phyloP scores from a whole-genome alignment of 768 basidiomycete species.

The Lentinula aciculospora region DNA sequence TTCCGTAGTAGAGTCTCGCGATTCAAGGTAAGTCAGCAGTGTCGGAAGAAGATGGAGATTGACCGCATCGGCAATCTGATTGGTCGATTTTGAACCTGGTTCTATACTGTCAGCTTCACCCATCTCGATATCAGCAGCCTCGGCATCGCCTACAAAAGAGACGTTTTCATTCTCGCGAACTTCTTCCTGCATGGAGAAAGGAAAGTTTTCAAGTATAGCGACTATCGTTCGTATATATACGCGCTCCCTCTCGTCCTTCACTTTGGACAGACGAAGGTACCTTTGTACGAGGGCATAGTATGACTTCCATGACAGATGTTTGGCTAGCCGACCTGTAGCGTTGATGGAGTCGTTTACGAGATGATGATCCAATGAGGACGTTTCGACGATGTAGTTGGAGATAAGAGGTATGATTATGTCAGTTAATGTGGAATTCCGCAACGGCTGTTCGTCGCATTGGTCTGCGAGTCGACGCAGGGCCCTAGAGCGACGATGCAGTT shows the following conservation, averaged over 20 bases:
- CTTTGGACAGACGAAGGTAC: constrained; percentile 65
- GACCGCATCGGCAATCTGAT: constrained; percentile 69
- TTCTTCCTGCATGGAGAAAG: constrained; percentile 75
- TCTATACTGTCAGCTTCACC: constrained; percentile 12
- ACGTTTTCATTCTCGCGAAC: constrained; percentile 25
- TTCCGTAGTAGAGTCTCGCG: constrained; percentile 71
- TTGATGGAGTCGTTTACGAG: constrained; percentile 86
- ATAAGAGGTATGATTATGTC: constrained; percentile 88
- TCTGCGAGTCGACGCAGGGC: constrained; percentile 85
- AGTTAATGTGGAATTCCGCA: constrained; percentile 65
- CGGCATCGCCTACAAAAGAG: constrained; percentile 17
- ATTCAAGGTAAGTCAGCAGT: constrained; percentile 76
- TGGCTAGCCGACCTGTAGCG: constrained; percentile 73
- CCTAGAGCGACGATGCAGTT: constrained; percentile 82
- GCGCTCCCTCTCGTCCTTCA: constrained; percentile 68
- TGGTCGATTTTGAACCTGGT: constrained; percentile 12
- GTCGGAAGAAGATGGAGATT: constrained; percentile 71
- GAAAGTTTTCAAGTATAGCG: constrained; percentile 83
- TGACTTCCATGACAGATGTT: constrained; percentile 73
- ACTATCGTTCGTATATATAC: constrained; percentile 84
- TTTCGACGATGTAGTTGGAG: constrained; percentile 68
- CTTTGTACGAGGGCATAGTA: constrained; percentile 79
- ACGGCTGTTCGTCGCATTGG: constrained; percentile 54
- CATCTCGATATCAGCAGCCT: constrained; percentile 14
- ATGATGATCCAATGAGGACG: constrained; percentile 69